Evolutionary conservation across 2,329 filamentous ascomycete species (phyloP).

Genomic region (Sporothrix sp.): DNA sequence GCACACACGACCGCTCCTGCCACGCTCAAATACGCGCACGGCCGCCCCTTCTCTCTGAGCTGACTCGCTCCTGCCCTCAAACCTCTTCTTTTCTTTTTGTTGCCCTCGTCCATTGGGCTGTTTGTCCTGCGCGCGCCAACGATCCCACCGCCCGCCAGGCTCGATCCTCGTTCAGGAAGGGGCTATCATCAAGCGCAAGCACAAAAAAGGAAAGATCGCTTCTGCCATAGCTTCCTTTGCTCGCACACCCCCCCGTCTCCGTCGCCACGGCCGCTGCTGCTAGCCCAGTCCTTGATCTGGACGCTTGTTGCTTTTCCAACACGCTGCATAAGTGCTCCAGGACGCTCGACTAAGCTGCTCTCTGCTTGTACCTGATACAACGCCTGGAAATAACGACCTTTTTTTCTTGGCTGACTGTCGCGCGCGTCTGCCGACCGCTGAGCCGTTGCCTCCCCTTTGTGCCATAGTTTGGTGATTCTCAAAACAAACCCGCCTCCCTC

Average conservation of each 20-base stretch:
- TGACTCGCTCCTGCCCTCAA: constrained; percentile 15
- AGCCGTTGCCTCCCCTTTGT: not conserved
- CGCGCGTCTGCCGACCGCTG: too few species aligned
- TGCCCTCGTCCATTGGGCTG: too few species aligned
- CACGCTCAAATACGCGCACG: constrained; percentile 30
- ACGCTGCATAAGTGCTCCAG: too few species aligned
- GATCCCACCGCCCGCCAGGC: constrained; percentile 1
- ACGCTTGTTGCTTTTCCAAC: too few species aligned
- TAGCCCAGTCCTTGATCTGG: constrained; percentile 1
- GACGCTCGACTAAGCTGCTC: too few species aligned
- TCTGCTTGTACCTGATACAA: too few species aligned
- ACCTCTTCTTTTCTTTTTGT: not conserved
- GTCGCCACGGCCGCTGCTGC: not conserved
- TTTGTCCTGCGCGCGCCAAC: constrained; percentile 2
- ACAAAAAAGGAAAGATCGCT: constrained; percentile 3
- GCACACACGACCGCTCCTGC: constrained; percentile 16
- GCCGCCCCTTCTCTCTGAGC: not conserved
- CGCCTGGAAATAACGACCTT: not conserved
- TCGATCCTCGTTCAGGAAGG: constrained; percentile 7
- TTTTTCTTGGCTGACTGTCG: too few species aligned
- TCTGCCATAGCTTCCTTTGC: not conserved
- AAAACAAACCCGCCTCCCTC: constrained; percentile 11
- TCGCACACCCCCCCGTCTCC: not conserved
- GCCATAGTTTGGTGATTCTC: constrained; percentile 9
- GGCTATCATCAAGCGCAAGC: constrained; percentile 5